Base-by-base conservation (phyloP, 1,139 yeast species). In the Blastobotrys illinoisensis region DNA sequence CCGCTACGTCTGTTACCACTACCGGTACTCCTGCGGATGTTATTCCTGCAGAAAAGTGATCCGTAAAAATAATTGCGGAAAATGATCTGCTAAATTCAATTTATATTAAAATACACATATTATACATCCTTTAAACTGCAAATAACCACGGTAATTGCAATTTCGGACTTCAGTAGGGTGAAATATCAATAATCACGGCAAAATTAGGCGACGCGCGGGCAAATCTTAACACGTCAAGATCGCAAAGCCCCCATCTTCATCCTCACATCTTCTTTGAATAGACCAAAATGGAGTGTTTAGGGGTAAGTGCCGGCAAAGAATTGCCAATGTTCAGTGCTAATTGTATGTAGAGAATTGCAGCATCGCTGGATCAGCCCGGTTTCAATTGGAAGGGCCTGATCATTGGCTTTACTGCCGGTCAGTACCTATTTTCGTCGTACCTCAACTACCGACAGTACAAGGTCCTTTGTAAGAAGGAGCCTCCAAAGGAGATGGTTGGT, bases 301-400 rank as follows among this genome's bases (percentile, higher is more conserved):
- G 56, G 24, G 57, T 55, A 50, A 47, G 57, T 53, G 14, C 11
- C 2, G 16, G 14, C 5, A n/a, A n/a, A 13, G 16, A 2, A n/a
- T 32, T 32, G 40, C 5, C n/a, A 9, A n/a, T 18, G 19, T 43
- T 4, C 14, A 20, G 23, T 21, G 47, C 24, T 24, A 23, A 32
- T 32, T 13, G 16, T 32, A 16, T 43, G 13, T 53, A 62, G 59
- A 61, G 63, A 48, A 63, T 75, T 20, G 74, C 78, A 44, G 58
- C 64, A 26, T 56, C 69, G 44, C 68, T 79, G 53, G 90, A 86
- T 65, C 72, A 71, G 61, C 88, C 84, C 28, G 76, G 76, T 18
- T 81, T 87, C 65, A 79, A 88, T 61, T 91, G 97, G 96, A 89
- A 88, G 66, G 67, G 78, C 18, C 75, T 90, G 50, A 81, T 89